A percentile compares a stretch with the other conserved stretches of the same genome.
Conservation (phyloP, 176 grass and related monocot genomes). For the Aegilops speltoides region DNA sequence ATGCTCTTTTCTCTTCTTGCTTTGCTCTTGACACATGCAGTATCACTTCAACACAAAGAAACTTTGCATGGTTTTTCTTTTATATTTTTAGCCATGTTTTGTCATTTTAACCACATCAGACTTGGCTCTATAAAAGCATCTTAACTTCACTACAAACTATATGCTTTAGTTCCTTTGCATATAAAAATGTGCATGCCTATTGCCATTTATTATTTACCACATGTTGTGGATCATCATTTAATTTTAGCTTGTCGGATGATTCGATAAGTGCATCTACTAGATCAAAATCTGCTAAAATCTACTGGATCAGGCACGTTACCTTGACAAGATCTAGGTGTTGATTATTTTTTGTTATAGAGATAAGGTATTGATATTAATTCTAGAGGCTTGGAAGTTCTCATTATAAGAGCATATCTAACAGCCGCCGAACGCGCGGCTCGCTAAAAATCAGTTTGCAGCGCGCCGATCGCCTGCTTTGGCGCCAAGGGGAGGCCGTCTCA, state of each 20-base stretch:
- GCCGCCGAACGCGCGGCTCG: too few species aligned
- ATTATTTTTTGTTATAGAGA: not conserved
- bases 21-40: slow-evolving; percentile 13
- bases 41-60: not conserved
- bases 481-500: too few species aligned
- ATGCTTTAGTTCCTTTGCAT: not conserved
- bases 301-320: not conserved
- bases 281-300: slow-evolving; percentile 20
- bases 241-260: not conserved
- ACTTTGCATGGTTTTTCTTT: not conserved
- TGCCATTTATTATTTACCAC: not conserved
- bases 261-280: slow-evolving; percentile 7
- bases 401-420: too few species aligned
- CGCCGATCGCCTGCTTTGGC: too few species aligned
- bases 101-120: not conserved
- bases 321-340: not conserved
- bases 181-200: slow-evolving; percentile 6
- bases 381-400: not conserved
- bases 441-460: too few species aligned
- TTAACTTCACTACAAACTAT: not conserved
- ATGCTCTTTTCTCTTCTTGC: not conserved
- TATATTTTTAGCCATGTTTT: not conserved
- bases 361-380: not conserved
- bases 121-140: not conserved
- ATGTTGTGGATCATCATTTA: not conserved